Evolutionary conservation across 352 stramenopile species (phyloP).

Genomic region (Achlya hypogyna): DNA sequence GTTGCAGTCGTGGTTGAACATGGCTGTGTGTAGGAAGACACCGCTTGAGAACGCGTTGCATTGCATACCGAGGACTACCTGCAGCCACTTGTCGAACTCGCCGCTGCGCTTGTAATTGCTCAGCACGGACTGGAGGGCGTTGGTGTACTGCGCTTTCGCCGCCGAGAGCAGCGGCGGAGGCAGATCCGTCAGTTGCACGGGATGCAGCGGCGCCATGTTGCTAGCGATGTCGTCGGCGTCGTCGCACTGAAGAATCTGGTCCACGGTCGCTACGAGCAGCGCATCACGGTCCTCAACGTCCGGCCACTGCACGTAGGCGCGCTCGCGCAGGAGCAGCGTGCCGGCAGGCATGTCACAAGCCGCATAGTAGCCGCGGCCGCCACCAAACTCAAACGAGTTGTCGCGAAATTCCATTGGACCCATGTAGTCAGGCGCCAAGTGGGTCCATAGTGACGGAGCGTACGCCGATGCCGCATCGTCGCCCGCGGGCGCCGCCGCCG

Average conservation of each 20-base stretch:
- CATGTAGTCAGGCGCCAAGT: constrained; percentile 70
- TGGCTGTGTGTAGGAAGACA: constrained; percentile 89
- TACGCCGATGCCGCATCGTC: constrained; percentile 33
- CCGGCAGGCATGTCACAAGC: constrained; percentile 64
- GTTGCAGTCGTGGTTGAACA: constrained; percentile 93
- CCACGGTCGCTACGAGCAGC: constrained; percentile 86
- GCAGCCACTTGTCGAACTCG: constrained; percentile 62
- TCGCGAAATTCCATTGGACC: constrained; percentile 64
- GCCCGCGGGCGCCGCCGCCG: not conserved
- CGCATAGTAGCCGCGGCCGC: constrained; percentile 84
- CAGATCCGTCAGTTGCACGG: constrained; percentile 67
- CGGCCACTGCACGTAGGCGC: constrained; percentile 86
- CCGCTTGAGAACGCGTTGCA: constrained; percentile 93
- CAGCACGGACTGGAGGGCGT: constrained; percentile 38
- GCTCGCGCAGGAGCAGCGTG: constrained; percentile 85
- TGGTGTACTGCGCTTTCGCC: constrained; percentile 44
- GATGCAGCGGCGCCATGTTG: constrained; percentile 79
- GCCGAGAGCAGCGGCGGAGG: constrained; percentile 41
- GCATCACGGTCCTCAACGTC: constrained; percentile 67
- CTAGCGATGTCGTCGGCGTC: constrained; percentile 64
- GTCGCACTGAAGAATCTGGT: constrained; percentile 56
- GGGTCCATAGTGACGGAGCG: constrained; percentile 46
- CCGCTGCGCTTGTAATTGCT: constrained; percentile 38
- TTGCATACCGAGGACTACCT: constrained; percentile 85
- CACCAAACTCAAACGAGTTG: constrained; percentile 50